Conservation (phyloP, 768 basidiomycete species). For the Pleurotus sapidus region DNA sequence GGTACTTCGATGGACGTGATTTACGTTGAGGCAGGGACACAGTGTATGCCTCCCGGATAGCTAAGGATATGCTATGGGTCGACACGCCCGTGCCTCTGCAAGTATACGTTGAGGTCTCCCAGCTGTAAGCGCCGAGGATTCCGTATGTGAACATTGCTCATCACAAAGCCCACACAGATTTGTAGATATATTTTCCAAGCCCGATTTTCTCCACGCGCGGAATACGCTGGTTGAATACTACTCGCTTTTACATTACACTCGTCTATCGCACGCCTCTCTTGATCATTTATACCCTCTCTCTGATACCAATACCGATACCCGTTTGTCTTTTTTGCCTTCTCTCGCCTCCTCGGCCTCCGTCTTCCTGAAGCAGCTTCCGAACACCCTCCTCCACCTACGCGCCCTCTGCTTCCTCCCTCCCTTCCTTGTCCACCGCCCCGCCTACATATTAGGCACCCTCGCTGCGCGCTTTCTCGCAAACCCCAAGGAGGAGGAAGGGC, state of each 20-base stretch:
- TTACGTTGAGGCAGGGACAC: constrained; percentile 46
- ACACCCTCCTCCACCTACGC: constrained; percentile 37
- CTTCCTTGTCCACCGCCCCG: constrained; percentile 54
- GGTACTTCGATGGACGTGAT: too few relatives aligned
- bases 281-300: not conserved
- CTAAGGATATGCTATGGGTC: constrained; percentile 54
- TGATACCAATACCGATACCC: constrained; percentile 27
- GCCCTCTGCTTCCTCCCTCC: constrained; percentile 39
- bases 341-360: constrained; percentile 12
- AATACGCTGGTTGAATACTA: constrained; percentile 51
- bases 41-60: constrained; percentile 53
- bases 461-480: constrained; percentile 38
- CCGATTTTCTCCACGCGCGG: constrained; percentile 30
- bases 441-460: constrained; percentile 50
- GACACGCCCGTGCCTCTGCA: constrained; percentile 39
- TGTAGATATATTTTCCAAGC: constrained; percentile 17
- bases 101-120: constrained; percentile 52
- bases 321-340: constrained; percentile 24
- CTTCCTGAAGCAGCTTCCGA: constrained; percentile 23
- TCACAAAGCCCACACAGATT: constrained; percentile 13
- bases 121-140: constrained; percentile 41
- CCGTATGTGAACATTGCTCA: too few relatives aligned
- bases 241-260: constrained; percentile 47
- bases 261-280: constrained; percentile 50
- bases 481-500: constrained; percentile 58